Evolutionary conservation across 169 alveolate genomes (phyloP).

Genomic region (Perkinsus olseni): DNA sequence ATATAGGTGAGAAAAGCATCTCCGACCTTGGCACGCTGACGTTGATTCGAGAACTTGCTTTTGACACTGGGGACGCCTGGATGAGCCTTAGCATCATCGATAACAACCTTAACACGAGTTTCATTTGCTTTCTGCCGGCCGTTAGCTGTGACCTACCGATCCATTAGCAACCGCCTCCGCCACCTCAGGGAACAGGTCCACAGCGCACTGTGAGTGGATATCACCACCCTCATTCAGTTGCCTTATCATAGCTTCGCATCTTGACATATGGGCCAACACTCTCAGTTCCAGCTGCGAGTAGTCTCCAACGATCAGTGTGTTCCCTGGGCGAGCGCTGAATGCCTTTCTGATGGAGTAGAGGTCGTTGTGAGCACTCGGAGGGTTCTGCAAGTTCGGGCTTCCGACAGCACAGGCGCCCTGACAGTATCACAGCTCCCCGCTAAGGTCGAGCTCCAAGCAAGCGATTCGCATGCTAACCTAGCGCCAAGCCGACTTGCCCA

Average conservation of each 20-base stretch:
- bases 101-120: too few relatives aligned
- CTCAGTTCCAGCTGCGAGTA: constrained; percentile 69
- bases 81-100: too few relatives aligned
- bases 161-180: background rate
- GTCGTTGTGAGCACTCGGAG: constrained; percentile 64
- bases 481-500: too few relatives aligned
- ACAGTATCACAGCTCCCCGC: background rate
- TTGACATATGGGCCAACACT: constrained; percentile 66
- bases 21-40: constrained; percentile 24
- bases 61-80: background rate
- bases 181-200: constrained; percentile 51
- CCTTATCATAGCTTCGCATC: constrained; percentile 57
- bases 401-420: constrained; percentile 9
- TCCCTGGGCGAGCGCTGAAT: constrained; percentile 57
- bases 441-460: background rate
- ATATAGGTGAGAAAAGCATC: too few relatives aligned
- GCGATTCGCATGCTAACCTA: background rate
- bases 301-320: constrained; percentile 60
- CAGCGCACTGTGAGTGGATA: constrained; percentile 66
- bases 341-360: constrained; percentile 55
- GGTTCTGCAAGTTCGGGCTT: constrained; percentile 59
- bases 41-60: background rate
- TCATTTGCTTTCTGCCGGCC: too few relatives aligned
- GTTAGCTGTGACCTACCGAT: background rate
- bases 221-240: constrained; percentile 67